phyloP scores from a whole-genome alignment of 306 rosid genomes.

The Prunus armeniaca region DNA sequence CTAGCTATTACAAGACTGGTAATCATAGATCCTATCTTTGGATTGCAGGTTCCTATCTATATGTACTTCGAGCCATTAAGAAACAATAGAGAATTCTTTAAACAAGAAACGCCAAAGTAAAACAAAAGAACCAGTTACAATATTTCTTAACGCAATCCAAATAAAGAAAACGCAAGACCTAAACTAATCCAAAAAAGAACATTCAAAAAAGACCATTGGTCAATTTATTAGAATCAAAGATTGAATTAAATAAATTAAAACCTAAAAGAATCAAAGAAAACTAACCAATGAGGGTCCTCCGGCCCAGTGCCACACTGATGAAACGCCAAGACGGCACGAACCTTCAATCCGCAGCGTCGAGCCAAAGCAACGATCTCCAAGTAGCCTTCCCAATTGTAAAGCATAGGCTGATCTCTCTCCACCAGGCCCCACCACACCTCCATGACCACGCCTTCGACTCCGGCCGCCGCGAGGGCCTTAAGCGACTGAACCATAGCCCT shows the following conservation, averaged over 20 bases:
- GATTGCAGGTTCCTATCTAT: neutral
- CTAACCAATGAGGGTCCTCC: slow-evolving; percentile 64
- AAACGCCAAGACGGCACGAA: slow-evolving; percentile 75
- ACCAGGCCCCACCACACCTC: slow-evolving; percentile 97
- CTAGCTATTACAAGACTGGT: neutral
- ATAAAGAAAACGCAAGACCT: neutral
- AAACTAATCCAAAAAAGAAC: neutral
- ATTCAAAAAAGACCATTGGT: neutral
- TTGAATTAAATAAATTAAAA: neutral
- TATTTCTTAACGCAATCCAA: neutral
- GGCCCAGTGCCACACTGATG: slow-evolving; percentile 57
- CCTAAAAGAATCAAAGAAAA: neutral
- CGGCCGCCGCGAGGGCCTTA: slow-evolving; percentile 58
- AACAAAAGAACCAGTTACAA: neutral
- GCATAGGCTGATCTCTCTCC: slow-evolving; percentile 68
- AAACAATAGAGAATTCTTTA: neutral
- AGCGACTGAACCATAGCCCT: slow-evolving; percentile 52
- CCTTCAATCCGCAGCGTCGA: slow-evolving; percentile 58
- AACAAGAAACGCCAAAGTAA: neutral
- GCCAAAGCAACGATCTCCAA: slow-evolving; percentile 58
- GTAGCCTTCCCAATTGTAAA: slow-evolving; percentile 77
- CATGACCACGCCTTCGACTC: slow-evolving; percentile 83
- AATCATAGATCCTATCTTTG: neutral
- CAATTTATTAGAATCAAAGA: neutral
- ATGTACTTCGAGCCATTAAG: neutral